These are phyloP conservation scores for Geotrichum histeridarum DNA, from an alignment of 1,139 yeast genomes.

Conservation along the genomic window DNA sequence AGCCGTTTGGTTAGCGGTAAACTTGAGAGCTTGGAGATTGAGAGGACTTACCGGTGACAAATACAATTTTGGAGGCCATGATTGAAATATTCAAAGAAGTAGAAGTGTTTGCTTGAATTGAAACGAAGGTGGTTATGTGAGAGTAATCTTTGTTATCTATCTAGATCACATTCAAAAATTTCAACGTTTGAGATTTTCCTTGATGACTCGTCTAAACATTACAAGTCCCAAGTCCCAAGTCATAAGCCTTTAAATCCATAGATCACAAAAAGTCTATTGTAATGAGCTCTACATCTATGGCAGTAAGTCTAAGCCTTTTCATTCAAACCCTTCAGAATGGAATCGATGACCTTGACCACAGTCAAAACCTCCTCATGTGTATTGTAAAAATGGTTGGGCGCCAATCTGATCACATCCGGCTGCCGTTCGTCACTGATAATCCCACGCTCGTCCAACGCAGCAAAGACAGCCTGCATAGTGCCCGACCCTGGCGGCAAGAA, in stretches of 20 bases:
- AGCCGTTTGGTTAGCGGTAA: background rate
- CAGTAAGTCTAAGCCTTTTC: too few relatives aligned
- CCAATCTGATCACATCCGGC: conserved; percentile 80
- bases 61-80: conserved; percentile 6
- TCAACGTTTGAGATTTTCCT: too few relatives aligned
- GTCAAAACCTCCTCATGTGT: conserved; percentile 58
- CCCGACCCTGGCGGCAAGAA: conserved; percentile 53
- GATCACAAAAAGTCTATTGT: too few relatives aligned
- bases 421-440: conserved; percentile 82
- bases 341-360: conserved; percentile 47
- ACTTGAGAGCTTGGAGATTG: background rate
- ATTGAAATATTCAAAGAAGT: background rate
- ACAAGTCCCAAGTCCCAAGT: too few relatives aligned
- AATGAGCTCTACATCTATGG: too few relatives aligned
- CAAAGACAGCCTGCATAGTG: conserved; percentile 60
- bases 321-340: conserved; percentile 34
- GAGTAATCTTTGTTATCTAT: too few relatives aligned
- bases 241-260: too few relatives aligned
- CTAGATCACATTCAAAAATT: too few relatives aligned
- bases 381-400: conserved; percentile 81
- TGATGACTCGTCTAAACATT: too few relatives aligned
- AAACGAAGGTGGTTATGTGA: too few relatives aligned
- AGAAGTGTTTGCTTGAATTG: too few relatives aligned
- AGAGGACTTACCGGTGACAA: conserved; percentile 2
- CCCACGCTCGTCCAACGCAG: conserved; percentile 47